These are phyloP conservation scores for Rhypophila decipiens DNA, from an alignment of 495 filamentous ascomycete species.

Conservation along the genomic window DNA sequence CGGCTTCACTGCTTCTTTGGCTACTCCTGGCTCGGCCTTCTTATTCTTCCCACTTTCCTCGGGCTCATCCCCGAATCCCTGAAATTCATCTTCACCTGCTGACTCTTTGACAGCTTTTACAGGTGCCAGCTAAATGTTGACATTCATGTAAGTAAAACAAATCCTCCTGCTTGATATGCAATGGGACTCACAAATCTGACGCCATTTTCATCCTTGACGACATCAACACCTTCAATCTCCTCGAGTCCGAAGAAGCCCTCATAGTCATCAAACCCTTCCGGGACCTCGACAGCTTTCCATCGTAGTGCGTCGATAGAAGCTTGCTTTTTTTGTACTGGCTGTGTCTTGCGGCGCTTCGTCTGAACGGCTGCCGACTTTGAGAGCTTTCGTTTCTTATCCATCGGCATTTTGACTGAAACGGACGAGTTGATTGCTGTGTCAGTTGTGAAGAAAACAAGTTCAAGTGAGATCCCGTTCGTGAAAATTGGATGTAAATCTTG, in stretches of 20 bases:
- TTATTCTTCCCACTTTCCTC: conserved; percentile 10
- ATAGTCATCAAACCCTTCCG: conserved; percentile 84
- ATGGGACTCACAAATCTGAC: conserved; percentile 46
- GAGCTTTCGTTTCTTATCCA: conserved; percentile 41
- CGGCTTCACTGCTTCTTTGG: neutral
- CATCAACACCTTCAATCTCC: conserved; percentile 83
- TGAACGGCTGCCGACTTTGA: conserved; percentile 19
- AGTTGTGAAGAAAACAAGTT: neutral
- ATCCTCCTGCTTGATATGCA: neutral
- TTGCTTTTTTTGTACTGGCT: conserved; percentile 23
- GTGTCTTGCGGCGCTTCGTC: conserved; percentile 45
- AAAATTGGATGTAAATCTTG: conserved; percentile 15
- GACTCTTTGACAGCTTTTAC: conserved; percentile 7
- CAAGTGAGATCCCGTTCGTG: neutral
- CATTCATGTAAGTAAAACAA: neutral
- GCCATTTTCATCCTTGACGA: conserved; percentile 52
- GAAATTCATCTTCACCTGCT: conserved; percentile 41
- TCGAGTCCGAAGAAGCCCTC: conserved; percentile 92
- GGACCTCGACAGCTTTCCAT: conserved; percentile 79
- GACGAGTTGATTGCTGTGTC: too few species aligned
- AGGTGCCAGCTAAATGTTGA: conserved; percentile 15
- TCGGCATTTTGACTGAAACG: conserved; percentile 26
- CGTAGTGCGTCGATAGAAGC: conserved; percentile 57
- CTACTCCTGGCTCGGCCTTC: neutral
- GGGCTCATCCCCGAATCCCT: conserved; percentile 46